phyloP scores from a whole-genome alignment of 2,329 filamentous ascomycete species.

The Cladophialophora psammophila region DNA sequence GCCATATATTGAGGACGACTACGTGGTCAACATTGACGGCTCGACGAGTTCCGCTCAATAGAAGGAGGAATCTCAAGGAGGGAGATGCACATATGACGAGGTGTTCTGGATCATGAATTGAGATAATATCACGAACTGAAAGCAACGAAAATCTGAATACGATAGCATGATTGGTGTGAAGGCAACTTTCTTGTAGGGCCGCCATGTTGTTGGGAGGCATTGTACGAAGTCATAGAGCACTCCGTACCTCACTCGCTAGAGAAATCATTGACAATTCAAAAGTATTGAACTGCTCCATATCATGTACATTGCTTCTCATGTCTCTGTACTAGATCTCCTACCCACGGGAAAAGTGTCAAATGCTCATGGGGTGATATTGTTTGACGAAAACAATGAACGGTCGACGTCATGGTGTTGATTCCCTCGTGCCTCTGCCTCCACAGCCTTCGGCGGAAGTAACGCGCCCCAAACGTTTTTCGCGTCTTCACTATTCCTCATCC shows the following conservation, averaged over 20 bases:
- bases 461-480: conserved; percentile 19
- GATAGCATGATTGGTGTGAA: neutral
- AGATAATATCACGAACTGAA: conserved; percentile 7
- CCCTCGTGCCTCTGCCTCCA: conserved; percentile 1
- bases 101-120: conserved; percentile 1
- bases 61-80: conserved; percentile 2
- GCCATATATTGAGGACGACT: conserved; percentile 78
- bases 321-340: neutral
- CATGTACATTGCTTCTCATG: neutral
- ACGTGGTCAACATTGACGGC: conserved; percentile 63
- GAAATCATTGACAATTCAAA: neutral
- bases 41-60: conserved; percentile 23
- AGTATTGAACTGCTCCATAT: neutral
- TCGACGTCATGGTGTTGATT: conserved; percentile 17
- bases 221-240: neutral
- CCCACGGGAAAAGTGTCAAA: neutral
- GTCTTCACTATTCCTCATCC: conserved; percentile 16
- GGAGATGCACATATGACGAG: neutral
- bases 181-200: neutral
- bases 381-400: neutral
- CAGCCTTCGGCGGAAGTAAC: neutral
- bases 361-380: neutral
- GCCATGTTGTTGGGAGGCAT: neutral
- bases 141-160: neutral
- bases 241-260: neutral